phyloP scores from a whole-genome alignment of 2,329 filamentous ascomycete genomes.

The Aspergillus proliferans region DNA sequence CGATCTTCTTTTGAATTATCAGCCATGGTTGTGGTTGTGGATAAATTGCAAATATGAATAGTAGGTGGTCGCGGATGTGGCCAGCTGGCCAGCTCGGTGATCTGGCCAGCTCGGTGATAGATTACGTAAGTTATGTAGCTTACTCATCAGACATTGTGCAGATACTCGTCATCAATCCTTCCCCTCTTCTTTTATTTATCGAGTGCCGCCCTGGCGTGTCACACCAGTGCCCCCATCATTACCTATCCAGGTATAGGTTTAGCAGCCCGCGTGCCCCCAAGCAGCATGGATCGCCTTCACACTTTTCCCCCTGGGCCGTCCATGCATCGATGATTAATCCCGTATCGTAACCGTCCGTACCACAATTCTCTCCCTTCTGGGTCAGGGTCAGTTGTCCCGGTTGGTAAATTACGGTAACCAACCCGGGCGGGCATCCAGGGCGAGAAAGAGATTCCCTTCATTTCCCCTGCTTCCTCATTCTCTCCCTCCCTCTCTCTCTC shows the following conservation, averaged over 20 bases:
- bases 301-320: slow-evolving; percentile 6
- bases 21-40: too few relatives aligned
- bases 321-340: not conserved
- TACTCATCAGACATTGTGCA: not conserved
- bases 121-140: not conserved
- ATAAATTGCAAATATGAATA: too few relatives aligned
- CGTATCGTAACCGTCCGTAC: slow-evolving; percentile 1
- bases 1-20: too few relatives aligned
- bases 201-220: slow-evolving; percentile 6
- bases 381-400: too few relatives aligned
- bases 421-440: too few relatives aligned
- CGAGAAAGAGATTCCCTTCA: slow-evolving; percentile 1
- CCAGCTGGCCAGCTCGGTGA: too few relatives aligned
- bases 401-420: not conserved
- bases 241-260: slow-evolving; percentile 2
- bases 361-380: too few relatives aligned
- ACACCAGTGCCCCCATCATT: slow-evolving; percentile 2
- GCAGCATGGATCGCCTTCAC: slow-evolving; percentile 4
- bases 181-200: slow-evolving; percentile 16
- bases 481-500: slow-evolving; percentile 6
- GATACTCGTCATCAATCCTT: not conserved
- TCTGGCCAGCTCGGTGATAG: too few relatives aligned
- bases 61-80: too few relatives aligned
- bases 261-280: slow-evolving; percentile 4
- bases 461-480: slow-evolving; percentile 4